phyloP scores from a whole-genome alignment of 164 flowering plant genomes.

The Taxillus chinensis region DNA sequence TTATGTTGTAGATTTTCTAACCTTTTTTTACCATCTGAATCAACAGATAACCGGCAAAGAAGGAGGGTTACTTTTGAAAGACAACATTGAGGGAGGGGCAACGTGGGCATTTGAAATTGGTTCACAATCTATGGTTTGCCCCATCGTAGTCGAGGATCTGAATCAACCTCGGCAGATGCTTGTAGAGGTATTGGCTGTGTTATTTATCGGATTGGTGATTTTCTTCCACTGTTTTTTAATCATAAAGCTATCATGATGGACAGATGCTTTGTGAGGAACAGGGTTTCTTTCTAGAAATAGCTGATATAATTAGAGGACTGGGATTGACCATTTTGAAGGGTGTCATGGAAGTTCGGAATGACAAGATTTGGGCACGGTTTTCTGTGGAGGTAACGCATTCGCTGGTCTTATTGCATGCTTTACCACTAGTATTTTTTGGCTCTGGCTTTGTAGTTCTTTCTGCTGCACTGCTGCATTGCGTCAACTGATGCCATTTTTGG shows the following conservation, averaged over 20 bases:
- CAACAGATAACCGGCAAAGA: slow-evolving; percentile 57
- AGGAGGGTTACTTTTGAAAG: slow-evolving; percentile 53
- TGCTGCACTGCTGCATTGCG: too few relatives aligned
- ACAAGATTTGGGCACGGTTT: slow-evolving; percentile 82
- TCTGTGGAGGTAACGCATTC: slow-evolving; percentile 57
- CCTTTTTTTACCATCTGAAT: slow-evolving; percentile 1
- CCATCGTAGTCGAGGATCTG: slow-evolving; percentile 87
- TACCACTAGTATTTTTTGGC: too few relatives aligned
- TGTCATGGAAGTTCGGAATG: slow-evolving; percentile 63
- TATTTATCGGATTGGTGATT: background rate
- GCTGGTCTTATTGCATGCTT: background rate
- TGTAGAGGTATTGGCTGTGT: slow-evolving; percentile 57
- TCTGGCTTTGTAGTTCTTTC: too few relatives aligned
- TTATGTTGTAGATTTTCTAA: background rate
- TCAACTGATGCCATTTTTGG: too few relatives aligned
- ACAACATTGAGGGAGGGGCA: slow-evolving; percentile 80
- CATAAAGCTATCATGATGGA: background rate
- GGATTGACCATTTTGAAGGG: slow-evolving; percentile 89
- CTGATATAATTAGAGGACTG: slow-evolving; percentile 65
- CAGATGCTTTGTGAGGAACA: slow-evolving; percentile 88
- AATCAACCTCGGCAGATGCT: slow-evolving; percentile 87
- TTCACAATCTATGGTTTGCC: slow-evolving; percentile 77
- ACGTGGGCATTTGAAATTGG: slow-evolving; percentile 98
- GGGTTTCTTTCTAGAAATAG: slow-evolving; percentile 82
- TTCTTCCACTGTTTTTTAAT: too few relatives aligned